These are phyloP conservation scores for Plantago major DNA, from an alignment of 257 asterid species.

Conservation along the genomic window DNA sequence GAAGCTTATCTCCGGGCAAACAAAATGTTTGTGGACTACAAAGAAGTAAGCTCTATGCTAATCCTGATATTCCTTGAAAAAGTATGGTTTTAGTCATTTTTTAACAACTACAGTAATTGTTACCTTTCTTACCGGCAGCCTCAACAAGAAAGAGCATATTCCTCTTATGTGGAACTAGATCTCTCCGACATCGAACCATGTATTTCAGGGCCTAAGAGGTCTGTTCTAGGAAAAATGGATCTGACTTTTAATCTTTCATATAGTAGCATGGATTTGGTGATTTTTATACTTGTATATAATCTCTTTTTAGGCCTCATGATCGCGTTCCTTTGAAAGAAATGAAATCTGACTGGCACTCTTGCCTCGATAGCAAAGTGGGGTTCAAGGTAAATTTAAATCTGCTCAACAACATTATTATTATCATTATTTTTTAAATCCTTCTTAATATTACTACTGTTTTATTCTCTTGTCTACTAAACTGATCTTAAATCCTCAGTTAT, in stretches of 20 bases:
- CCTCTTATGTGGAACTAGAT: constrained; percentile 65
- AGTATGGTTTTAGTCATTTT: constrained; percentile 1
- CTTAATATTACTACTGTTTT: background rate
- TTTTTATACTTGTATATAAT: constrained; percentile 7
- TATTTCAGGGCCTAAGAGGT: constrained; percentile 95
- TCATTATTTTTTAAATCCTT: no score
- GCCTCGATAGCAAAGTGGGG: constrained; percentile 88
- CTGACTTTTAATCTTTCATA: background rate
- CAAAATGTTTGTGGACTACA: constrained; percentile 87
- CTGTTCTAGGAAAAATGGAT: background rate
- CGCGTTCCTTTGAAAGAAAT: constrained; percentile 79
- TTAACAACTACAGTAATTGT: constrained; percentile 14
- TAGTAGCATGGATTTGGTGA: constrained; percentile 14
- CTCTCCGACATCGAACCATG: constrained; percentile 79
- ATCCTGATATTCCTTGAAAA: constrained; percentile 1
- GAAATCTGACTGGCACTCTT: constrained; percentile 93
- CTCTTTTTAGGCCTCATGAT: constrained; percentile 79
- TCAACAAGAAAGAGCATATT: constrained; percentile 73
- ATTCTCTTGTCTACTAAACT: constrained; percentile 6
- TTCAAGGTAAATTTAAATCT: constrained; percentile 63
- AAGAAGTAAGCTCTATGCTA: constrained; percentile 43
- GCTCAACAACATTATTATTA: no score
- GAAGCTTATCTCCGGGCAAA: constrained; percentile 97
- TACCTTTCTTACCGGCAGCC: constrained; percentile 50
- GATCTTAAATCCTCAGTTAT: background rate